A percentile compares a stretch with the other conserved stretches of the same genome.
Conservation (phyloP, 345 rosid species). For the Eucalyptus curtisii region DNA sequence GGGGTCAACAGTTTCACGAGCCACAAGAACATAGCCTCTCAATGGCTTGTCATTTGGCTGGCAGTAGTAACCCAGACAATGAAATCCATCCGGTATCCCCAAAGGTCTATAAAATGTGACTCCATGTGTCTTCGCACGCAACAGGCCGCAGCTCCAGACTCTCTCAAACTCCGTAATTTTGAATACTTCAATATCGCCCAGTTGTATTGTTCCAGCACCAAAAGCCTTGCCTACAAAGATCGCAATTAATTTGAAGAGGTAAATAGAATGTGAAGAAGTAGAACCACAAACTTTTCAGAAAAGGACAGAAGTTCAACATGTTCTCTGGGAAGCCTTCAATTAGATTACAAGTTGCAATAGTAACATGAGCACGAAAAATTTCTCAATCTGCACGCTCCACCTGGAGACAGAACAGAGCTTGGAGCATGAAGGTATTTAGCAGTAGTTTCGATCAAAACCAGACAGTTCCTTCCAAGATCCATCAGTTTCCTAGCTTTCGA, state of each 20-base stretch:
- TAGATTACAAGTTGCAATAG: not conserved
- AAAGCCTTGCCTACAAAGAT: conserved; percentile 56
- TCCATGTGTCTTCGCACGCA: conserved; percentile 30
- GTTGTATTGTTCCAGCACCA: conserved; percentile 45
- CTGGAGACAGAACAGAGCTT: not conserved
- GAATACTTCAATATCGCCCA: conserved; percentile 61
- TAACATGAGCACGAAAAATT: not conserved
- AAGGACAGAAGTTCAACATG: not conserved
- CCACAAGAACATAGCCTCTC: conserved; percentile 71
- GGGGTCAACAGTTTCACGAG: conserved; percentile 8
- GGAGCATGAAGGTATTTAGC: not conserved
- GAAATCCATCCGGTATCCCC: conserved; percentile 55
- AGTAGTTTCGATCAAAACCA: not conserved
- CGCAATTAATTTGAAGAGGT: not conserved
- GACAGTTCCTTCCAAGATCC: not conserved
- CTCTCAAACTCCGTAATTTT: conserved; percentile 47
- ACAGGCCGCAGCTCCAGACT: conserved; percentile 43
- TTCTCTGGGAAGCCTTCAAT: not conserved
- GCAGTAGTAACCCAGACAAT: conserved; percentile 71
- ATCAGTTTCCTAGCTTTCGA: not conserved
- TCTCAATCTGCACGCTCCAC: not conserved
- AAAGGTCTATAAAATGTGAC: conserved; percentile 55
- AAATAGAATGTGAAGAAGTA: not conserved
- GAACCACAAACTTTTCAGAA: not conserved
- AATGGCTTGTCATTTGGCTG: conserved; percentile 51